These are phyloP conservation scores for Schizothecium vesticola DNA, from an alignment of 495 filamentous ascomycete genomes.

Conservation along the genomic window DNA sequence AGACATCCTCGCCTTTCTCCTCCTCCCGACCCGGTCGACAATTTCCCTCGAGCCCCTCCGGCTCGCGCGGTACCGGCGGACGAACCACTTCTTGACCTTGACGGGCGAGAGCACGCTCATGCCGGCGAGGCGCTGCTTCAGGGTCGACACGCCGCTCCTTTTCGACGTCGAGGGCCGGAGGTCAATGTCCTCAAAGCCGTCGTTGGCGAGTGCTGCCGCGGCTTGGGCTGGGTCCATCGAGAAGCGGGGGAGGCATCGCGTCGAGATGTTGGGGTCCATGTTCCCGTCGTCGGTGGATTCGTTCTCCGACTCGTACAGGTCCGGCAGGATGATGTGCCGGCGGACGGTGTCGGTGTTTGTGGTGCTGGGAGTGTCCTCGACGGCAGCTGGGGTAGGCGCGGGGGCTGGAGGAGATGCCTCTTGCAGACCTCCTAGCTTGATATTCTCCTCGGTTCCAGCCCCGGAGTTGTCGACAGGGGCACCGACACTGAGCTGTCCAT, in stretches of 20 bases:
- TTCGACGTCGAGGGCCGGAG: neutral
- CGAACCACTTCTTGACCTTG: constrained; percentile 24
- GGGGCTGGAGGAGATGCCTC: neutral
- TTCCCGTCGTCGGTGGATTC: neutral
- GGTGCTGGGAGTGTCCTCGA: neutral
- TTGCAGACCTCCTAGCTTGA: neutral
- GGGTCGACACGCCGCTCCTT: neutral
- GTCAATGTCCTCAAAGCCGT: neutral
- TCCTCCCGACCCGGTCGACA: constrained; percentile 10
- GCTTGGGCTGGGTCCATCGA: constrained; percentile 9
- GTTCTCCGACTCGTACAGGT: neutral
- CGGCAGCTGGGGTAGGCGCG: neutral
- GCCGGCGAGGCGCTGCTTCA: neutral
- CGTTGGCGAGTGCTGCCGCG: neutral
- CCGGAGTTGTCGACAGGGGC: neutral
- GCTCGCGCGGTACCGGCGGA: constrained; percentile 16
- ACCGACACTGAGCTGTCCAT: neutral
- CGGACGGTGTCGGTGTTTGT: neutral
- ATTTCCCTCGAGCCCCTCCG: constrained; percentile 17
- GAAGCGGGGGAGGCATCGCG: constrained; percentile 16
- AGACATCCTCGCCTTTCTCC: neutral
- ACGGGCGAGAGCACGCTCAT: neutral
- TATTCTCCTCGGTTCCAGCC: neutral
- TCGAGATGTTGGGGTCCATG: constrained; percentile 13
- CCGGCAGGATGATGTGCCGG: neutral